Evolutionary conservation across 78 protist genomes (phyloP).

Genomic region (Bigelowiella natans): DNA sequence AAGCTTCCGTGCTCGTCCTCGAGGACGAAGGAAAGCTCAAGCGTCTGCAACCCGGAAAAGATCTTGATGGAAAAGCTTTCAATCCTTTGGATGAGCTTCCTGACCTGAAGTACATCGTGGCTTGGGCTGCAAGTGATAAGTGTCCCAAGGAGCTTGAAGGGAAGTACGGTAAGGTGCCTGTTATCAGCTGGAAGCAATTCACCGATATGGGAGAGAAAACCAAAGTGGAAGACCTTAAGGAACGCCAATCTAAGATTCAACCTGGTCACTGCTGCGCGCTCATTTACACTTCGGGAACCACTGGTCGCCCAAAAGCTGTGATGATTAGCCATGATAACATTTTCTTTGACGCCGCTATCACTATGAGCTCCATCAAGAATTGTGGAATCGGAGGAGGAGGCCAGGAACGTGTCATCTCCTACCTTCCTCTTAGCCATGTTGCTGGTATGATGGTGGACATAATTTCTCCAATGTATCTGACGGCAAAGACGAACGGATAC

Average conservation of each 20-base stretch:
- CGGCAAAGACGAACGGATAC: not conserved
- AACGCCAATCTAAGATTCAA: not conserved
- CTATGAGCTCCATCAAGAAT: not conserved
- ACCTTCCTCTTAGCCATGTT: constrained; percentile 65
- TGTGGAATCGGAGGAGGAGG: not conserved
- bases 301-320: not conserved
- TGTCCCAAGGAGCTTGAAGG: not conserved
- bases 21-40: not conserved
- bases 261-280: constrained; percentile 3
- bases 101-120: not conserved
- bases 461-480: constrained; percentile 26
- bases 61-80: not conserved
- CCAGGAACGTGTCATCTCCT: constrained; percentile 8
- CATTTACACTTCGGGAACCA: not conserved
- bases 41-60: not conserved
- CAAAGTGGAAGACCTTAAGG: not conserved
- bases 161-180: not conserved
- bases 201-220: not conserved
- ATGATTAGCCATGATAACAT: not conserved
- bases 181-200: not conserved
- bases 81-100: not conserved
- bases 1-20: not conserved
- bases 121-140: not conserved
- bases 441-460: constrained; percentile 67
- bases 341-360: not conserved